These are phyloP conservation scores for Ceriops tagal DNA, from an alignment of 345 rosid genomes.

Conservation along the genomic window DNA sequence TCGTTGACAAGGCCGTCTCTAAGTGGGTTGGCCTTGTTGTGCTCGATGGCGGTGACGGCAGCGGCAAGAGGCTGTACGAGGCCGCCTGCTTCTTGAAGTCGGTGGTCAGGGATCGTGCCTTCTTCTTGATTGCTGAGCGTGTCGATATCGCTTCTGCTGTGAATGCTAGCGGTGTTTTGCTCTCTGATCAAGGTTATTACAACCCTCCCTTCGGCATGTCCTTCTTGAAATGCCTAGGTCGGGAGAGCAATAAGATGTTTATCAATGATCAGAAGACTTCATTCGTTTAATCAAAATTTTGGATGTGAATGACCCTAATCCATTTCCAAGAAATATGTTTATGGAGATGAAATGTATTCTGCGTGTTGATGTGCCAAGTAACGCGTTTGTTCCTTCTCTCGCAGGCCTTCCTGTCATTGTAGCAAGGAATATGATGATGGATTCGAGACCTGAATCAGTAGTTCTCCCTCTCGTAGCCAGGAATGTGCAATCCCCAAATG, in stretches of 20 bases:
- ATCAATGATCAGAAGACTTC: too few species aligned
- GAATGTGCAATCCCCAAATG: constrained; percentile 52
- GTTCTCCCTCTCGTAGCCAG: constrained; percentile 87
- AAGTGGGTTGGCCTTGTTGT: constrained; percentile 70
- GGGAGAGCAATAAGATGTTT: too few species aligned
- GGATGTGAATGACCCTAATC: too few species aligned
- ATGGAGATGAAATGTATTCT: too few species aligned
- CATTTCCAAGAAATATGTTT: too few species aligned
- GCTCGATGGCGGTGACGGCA: constrained; percentile 53
- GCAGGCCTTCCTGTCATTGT: constrained; percentile 88
- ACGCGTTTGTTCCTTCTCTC: constrained; percentile 13
- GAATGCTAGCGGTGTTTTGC: constrained; percentile 83
- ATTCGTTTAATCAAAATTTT: too few species aligned
- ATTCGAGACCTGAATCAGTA: constrained; percentile 57
- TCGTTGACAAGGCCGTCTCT: constrained; percentile 66
- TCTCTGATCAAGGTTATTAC: constrained; percentile 73
- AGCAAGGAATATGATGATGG: constrained; percentile 82
- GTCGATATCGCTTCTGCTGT: constrained; percentile 88
- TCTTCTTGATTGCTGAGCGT: constrained; percentile 70
- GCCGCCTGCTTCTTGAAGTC: constrained; percentile 86
- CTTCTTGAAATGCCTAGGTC: too few species aligned
- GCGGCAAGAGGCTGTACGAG: constrained; percentile 68
- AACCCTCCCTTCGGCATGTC: too few species aligned
- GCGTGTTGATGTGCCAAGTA: neutral
- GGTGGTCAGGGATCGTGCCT: constrained; percentile 72